A percentile compares a stretch with the other conserved stretches of the same genome.
Conservation (phyloP, 2,329 filamentous ascomycete species). For the Calonectria henricotiae region DNA sequence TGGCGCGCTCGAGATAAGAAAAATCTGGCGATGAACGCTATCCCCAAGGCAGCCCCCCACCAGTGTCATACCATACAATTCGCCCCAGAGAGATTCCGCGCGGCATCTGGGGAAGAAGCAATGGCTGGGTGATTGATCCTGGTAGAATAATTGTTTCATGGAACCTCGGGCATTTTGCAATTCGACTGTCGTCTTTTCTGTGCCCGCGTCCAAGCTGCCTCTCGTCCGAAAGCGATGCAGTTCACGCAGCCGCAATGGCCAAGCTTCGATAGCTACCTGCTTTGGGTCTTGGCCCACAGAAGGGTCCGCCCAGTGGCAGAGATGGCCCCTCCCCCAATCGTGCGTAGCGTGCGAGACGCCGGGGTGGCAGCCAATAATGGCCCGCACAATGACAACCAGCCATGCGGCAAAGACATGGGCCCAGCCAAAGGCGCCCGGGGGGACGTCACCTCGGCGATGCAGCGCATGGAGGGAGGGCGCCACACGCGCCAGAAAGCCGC, state of each 20-base stretch:
- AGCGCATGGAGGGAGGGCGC: conserved; percentile 44
- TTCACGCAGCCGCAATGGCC: conserved; percentile 43
- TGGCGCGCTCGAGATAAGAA: conserved; percentile 46
- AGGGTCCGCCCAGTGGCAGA: conserved; percentile 40
- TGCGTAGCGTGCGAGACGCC: conserved; percentile 45
- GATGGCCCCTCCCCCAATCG: conserved; percentile 40
- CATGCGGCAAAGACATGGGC: conserved; percentile 51
- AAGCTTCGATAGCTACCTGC: conserved; percentile 46
- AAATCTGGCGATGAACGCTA: conserved; percentile 45
- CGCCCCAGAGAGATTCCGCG: conserved; percentile 34
- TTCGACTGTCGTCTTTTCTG: background rate
- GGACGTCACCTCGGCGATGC: conserved; percentile 50
- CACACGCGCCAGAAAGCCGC: conserved; percentile 41
- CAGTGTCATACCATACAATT: conserved; percentile 40
- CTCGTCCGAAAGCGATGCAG: conserved; percentile 41
- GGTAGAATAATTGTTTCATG: background rate
- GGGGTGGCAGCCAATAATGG: conserved; percentile 47
- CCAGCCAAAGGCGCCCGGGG: conserved; percentile 41
- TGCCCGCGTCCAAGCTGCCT: conserved; percentile 22
- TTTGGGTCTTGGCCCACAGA: conserved; percentile 45
- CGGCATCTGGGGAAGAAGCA: conserved; percentile 30
- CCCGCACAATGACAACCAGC: conserved; percentile 47
- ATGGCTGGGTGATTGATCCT: conserved; percentile 11
- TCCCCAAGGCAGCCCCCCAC: conserved; percentile 40
- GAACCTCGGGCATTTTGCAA: background rate